phyloP scores from a whole-genome alignment of 306 rosid species.

The Casuarina glauca region DNA sequence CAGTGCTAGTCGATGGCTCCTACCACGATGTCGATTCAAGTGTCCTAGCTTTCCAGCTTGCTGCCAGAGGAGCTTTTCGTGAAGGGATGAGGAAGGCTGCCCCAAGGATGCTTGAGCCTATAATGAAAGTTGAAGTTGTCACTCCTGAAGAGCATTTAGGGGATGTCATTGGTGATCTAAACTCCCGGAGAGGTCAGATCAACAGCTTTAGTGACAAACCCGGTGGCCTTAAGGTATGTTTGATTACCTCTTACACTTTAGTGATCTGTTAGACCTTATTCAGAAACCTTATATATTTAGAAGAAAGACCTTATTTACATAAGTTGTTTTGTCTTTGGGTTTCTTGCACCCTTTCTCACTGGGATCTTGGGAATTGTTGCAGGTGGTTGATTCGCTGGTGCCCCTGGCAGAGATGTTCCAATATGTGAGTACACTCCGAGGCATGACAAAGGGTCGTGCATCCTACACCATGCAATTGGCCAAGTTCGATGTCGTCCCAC shows the following conservation, averaged over 20 bases:
- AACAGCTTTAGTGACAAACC: constrained; percentile 94
- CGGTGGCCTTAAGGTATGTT: constrained; percentile 90
- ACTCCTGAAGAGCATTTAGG: constrained; percentile 97
- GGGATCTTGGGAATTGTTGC: constrained; percentile 25
- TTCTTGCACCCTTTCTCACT: neutral
- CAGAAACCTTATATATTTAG: too few species aligned
- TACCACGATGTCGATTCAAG: constrained; percentile 98
- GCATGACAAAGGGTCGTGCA: constrained; percentile 99
- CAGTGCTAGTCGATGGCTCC: constrained; percentile 76
- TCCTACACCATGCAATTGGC: constrained; percentile 92
- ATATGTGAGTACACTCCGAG: constrained; percentile 87
- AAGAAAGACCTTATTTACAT: too few species aligned
- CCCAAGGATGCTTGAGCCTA: constrained; percentile 93
- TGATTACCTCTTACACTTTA: neutral
- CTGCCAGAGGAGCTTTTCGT: constrained; percentile 94
- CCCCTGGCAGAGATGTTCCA: constrained; percentile 99
- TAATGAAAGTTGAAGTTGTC: constrained; percentile 94
- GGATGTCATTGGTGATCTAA: constrained; percentile 96
- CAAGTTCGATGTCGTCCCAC: constrained; percentile 91
- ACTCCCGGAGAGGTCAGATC: constrained; percentile 98
- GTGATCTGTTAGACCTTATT: too few species aligned
- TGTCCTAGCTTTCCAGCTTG: constrained; percentile 93
- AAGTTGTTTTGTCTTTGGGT: constrained; percentile 7
- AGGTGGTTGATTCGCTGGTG: constrained; percentile 89
- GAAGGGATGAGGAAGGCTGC: constrained; percentile 82